Percentiles rank a stretch among this genome's conserved stretches.
Conservation (phyloP, 164 flowering plant species). For the Stephania yunnanensis region DNA sequence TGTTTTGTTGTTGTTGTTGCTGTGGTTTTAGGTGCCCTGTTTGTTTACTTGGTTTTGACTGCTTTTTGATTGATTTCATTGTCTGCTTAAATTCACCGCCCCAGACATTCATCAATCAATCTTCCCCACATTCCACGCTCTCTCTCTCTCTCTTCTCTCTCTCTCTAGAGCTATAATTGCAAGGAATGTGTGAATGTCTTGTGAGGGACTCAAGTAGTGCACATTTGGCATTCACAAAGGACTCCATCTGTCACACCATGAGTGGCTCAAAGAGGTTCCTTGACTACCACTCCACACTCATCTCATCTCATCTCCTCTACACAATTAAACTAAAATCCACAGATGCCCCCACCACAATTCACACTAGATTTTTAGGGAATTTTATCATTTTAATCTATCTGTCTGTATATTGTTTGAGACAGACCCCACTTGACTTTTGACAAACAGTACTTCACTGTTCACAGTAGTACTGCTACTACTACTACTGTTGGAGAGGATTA, state of each 20-base stretch:
- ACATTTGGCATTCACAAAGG: constrained; percentile 13
- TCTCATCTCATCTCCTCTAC: neutral
- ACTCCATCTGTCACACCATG: constrained; percentile 26
- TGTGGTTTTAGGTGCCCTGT: constrained; percentile 1
- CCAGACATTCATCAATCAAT: constrained; percentile 8
- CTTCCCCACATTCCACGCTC: constrained; percentile 25
- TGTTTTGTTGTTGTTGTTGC: too few relatives aligned
- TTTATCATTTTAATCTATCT: too few relatives aligned
- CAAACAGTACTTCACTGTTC: neutral
- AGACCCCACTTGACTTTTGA: neutral
- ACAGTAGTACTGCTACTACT: neutral
- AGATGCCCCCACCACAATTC: neutral
- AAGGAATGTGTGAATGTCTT: constrained; percentile 26
- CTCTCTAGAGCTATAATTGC: constrained; percentile 28
- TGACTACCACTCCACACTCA: constrained; percentile 29
- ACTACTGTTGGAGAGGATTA: too few relatives aligned
- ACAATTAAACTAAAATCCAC: constrained; percentile 6
- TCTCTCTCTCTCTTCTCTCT: constrained; percentile 4
- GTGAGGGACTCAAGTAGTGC: constrained; percentile 31
- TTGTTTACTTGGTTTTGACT: constrained; percentile 6
- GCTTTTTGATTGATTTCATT: neutral
- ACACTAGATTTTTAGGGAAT: too few relatives aligned
- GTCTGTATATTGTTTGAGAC: neutral
- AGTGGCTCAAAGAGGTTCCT: constrained; percentile 26
- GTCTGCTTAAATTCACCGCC: constrained; percentile 23